Evolutionary conservation across 768 basidiomycete genomes (phyloP), one percentile per base, ranked within the genome.

Genomic region (Lactifluus echinatus): DNA sequence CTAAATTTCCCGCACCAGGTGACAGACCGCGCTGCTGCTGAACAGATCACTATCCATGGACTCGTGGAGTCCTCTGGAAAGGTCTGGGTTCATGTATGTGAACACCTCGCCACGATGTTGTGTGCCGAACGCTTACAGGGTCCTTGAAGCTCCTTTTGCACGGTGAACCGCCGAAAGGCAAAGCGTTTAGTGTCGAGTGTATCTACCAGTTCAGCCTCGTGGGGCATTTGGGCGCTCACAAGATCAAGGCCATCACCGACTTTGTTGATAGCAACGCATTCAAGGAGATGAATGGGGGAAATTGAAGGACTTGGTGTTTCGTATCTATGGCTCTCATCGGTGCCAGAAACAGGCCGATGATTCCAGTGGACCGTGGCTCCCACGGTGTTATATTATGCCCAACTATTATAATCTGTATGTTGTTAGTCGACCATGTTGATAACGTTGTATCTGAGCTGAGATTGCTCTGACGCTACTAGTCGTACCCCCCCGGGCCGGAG

Each of bases 41-140:
- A 2, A 24, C 21, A 58, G 57, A 19, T 54, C 17, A 49, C 46
- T 2, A 36, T 58, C 11, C 31, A 53, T 19, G 52, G 48, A 14
- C 7, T 49, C 4, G 12, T 48, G n/a, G 57, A 58, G 33, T 31
- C 31, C 2, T 19, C 45, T 0, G 40, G 33, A 12, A 53, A 46
- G 26, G 52, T 8, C 19, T 58, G 52, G 52, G 46, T 21, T 33
- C 51, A 54, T 28, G 57, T 58, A 23, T 8, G 57, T 37, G 11
- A 14, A 7, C 11, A 14, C 12, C 5, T 19, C 14, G 11, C 29
- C 2, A 24, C 40, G 17, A 14, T 21, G 2, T 23, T 8, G 23
- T 11, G 8, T n/a, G 7, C 33, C 48, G 34, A 14, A 34, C 12
- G 19, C 40, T 23, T 2, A 43, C 19, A 3, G 39, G 39, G 3